These are phyloP conservation scores for Lachnellula suecica DNA, from an alignment of 2,329 filamentous ascomycete species.

Conservation along the genomic window DNA sequence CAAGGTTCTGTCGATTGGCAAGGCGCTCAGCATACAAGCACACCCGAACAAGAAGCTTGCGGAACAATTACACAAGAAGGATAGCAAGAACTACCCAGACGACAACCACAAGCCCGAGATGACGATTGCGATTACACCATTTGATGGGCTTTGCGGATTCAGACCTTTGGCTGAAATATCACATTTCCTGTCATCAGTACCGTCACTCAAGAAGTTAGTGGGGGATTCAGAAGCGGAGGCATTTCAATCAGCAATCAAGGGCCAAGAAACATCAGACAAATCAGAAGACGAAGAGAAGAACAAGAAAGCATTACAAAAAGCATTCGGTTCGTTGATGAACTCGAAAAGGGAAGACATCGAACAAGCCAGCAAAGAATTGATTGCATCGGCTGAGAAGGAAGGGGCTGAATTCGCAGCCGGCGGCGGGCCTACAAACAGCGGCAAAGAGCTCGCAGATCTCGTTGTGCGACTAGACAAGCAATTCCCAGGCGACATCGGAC, in stretches of 20 bases:
- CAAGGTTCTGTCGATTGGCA: constrained; percentile 95
- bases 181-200: constrained; percentile 68
- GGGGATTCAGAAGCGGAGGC: constrained; percentile 60
- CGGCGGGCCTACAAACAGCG: constrained; percentile 66
- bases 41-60: constrained; percentile 95
- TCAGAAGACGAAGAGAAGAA: constrained; percentile 53
- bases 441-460: constrained; percentile 72
- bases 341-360: constrained; percentile 66
- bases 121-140: constrained; percentile 95
- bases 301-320: constrained; percentile 73
- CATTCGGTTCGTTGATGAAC: constrained; percentile 81
- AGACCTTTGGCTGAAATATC: constrained; percentile 82
- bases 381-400: constrained; percentile 67
- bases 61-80: constrained; percentile 79
- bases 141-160: constrained; percentile 95
- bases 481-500: constrained; percentile 86
- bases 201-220: constrained; percentile 64
- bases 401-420: constrained; percentile 72
- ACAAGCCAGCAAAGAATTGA: constrained; percentile 64
- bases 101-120: constrained; percentile 99
- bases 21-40: constrained; percentile 94
- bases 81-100: constrained; percentile 94
- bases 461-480: constrained; percentile 76
- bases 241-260: constrained; percentile 54
- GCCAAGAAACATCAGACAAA: constrained; percentile 45